Percentiles rank a stretch among this genome's conserved stretches.
Evolutionary conservation across 164 flowering plant genomes (phyloP).

Genomic region (Vitis riparia): DNA sequence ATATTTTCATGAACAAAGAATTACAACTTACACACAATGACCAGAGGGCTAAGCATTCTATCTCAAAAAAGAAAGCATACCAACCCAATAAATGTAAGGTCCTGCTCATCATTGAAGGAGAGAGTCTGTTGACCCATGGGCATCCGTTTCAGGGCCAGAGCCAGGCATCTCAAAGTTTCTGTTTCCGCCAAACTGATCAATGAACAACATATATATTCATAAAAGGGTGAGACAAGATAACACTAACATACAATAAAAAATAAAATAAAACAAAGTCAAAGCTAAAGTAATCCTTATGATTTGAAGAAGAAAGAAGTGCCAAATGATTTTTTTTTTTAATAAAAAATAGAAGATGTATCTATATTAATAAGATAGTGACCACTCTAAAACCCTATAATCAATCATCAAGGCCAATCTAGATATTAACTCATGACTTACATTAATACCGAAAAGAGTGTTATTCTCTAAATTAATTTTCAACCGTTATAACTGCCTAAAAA

Average conservation of each 20-base stretch:
- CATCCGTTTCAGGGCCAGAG: constrained; percentile 78
- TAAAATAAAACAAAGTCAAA: neutral
- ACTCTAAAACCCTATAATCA: too few relatives aligned
- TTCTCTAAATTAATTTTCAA: too few relatives aligned
- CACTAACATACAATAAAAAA: neutral
- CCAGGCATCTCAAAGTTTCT: constrained; percentile 94
- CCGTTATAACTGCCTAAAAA: too few relatives aligned
- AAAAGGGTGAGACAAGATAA: constrained; percentile 1
- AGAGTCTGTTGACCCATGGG: constrained; percentile 69
- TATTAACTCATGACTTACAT: too few relatives aligned
- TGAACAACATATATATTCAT: neutral
- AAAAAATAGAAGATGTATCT: too few relatives aligned
- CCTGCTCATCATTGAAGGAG: constrained; percentile 80
- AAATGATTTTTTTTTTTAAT: too few relatives aligned
- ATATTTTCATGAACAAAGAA: too few relatives aligned
- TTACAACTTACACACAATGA: neutral
- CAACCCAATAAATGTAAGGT: constrained; percentile 98
- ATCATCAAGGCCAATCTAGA: too few relatives aligned
- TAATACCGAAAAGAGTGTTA: too few relatives aligned
- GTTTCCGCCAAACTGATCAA: constrained; percentile 80
- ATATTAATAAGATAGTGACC: too few relatives aligned
- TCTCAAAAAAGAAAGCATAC: constrained; percentile 59
- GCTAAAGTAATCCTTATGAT: too few relatives aligned
- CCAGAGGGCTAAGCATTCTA: neutral
- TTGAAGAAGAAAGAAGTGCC: too few relatives aligned